A percentile compares a stretch with the other conserved stretches of the same genome.
Evolutionary conservation across 2,329 filamentous ascomycete species (phyloP).

Genomic region (Pleoardoris graminearum): DNA sequence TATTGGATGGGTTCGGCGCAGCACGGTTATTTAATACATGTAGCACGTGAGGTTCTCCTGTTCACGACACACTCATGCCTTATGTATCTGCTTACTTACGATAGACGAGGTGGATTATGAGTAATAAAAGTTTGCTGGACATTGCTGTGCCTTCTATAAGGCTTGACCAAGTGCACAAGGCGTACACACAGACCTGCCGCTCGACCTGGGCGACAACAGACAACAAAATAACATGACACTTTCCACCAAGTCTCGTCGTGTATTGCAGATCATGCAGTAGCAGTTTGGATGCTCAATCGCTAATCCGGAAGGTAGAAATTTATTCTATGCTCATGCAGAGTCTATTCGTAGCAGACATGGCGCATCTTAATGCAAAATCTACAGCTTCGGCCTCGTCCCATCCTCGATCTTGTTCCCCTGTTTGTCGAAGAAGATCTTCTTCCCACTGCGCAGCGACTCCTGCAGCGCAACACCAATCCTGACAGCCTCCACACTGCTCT

Average conservation of each 20-base stretch:
- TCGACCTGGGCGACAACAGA: not conserved
- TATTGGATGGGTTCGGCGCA: not conserved
- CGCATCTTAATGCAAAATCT: conserved; percentile 6
- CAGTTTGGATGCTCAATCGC: too few species aligned
- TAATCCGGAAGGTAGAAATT: too few species aligned
- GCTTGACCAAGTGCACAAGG: too few species aligned
- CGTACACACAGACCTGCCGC: too few species aligned
- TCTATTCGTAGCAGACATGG: not conserved
- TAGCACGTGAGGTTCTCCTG: not conserved
- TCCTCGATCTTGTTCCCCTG: conserved; percentile 52
- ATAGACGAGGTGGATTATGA: not conserved
- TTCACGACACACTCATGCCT: not conserved
- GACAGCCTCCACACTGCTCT: conserved; percentile 62
- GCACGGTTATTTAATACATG: not conserved
- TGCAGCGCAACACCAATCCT: conserved; percentile 60
- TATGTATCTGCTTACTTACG: not conserved
- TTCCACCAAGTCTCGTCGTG: too few species aligned
- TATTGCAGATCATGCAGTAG: too few species aligned
- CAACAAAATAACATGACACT: not conserved
- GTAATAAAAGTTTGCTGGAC: not conserved
- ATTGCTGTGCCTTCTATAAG: not conserved
- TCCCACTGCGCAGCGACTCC: conserved; percentile 49
- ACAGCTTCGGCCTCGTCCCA: conserved; percentile 42
- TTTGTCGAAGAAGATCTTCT: conserved; percentile 60
- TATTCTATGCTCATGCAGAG: conserved; percentile 5